These are phyloP conservation scores for Lactarius sp. DNA, from an alignment of 768 basidiomycete genomes.

Conservation along the genomic window DNA sequence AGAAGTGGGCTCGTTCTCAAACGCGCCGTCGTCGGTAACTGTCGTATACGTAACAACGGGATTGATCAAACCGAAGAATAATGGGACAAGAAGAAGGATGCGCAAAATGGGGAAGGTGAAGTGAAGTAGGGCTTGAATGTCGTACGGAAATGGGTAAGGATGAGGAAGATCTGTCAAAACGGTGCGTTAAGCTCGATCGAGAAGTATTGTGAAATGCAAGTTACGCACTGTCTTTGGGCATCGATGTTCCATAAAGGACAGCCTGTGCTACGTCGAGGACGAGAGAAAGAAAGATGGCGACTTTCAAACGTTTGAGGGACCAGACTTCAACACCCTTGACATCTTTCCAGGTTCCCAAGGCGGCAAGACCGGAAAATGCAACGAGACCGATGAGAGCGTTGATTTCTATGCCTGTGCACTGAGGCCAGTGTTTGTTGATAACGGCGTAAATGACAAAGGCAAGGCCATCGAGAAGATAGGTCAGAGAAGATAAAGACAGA, in stretches of 20 bases:
- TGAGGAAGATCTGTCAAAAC: conserved; percentile 18
- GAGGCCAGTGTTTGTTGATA: conserved; percentile 61
- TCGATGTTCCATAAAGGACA: conserved; percentile 44
- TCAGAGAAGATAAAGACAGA: conserved; percentile 62
- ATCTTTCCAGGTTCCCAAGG: conserved; percentile 77
- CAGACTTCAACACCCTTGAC: conserved; percentile 64
- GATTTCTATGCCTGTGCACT: conserved; percentile 57
- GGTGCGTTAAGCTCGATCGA: neutral
- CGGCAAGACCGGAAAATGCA: conserved; percentile 67
- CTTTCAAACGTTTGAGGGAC: conserved; percentile 54
- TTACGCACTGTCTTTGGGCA: conserved; percentile 33
- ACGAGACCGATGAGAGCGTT: conserved; percentile 63
- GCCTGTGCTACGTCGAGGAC: conserved; percentile 57
- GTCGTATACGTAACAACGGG: conserved; percentile 65
- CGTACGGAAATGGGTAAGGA: conserved; percentile 27
- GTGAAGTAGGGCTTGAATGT: conserved; percentile 41
- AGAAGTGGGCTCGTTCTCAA: conserved; percentile 35
- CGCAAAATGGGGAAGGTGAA: conserved; percentile 59
- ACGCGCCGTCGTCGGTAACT: conserved; percentile 38
- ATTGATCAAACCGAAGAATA: conserved; percentile 55
- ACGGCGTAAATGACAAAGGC: conserved; percentile 63
- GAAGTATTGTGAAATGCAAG: neutral
- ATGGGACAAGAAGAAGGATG: conserved; percentile 52
- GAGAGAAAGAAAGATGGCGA: conserved; percentile 49
- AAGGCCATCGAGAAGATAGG: conserved; percentile 74